phyloP scores from a whole-genome alignment of 129 eudicot species.

The Flaveria robusta region DNA sequence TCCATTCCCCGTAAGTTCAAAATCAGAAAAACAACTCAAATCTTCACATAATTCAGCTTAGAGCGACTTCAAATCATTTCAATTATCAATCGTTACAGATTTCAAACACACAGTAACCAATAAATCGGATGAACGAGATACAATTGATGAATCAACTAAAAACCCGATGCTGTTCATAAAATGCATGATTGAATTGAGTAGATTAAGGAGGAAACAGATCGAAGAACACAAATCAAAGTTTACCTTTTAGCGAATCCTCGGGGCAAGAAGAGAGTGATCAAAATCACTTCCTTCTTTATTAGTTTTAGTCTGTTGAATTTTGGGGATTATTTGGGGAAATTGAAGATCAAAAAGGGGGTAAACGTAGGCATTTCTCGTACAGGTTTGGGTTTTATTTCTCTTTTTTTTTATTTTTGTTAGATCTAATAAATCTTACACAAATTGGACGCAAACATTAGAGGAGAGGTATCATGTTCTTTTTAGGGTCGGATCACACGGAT shows the following conservation, averaged over 20 bases:
- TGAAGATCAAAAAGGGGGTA: constrained; percentile 34
- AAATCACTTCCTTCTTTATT: constrained; percentile 8
- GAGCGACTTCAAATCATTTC: constrained; percentile 9
- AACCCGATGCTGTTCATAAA: constrained; percentile 10
- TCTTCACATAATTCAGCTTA: constrained; percentile 26
- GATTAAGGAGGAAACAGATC: constrained; percentile 32
- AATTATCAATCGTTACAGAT: constrained; percentile 15
- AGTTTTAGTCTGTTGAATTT: constrained; percentile 4
- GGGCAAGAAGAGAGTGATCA: constrained; percentile 20
- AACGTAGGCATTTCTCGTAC: constrained; percentile 27
- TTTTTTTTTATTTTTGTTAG: background rate
- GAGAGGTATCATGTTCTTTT: too few relatives aligned
- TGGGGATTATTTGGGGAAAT: constrained; percentile 17
- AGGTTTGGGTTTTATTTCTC: constrained; percentile 26
- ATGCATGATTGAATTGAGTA: constrained; percentile 20
- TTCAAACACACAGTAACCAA: background rate
- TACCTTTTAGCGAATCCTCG: constrained; percentile 30
- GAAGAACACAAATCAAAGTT: constrained; percentile 16
- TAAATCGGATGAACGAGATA: background rate
- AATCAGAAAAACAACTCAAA: constrained; percentile 8
- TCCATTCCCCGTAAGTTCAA: constrained; percentile 20
- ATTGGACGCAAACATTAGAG: background rate
- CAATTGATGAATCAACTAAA: constrained; percentile 12
- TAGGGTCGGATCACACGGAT: too few relatives aligned
- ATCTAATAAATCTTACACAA: constrained; percentile 12